Evolutionary conservation across 139 green algal species (phyloP).

Genomic region (Chlamydomonas asymmetrica): DNA sequence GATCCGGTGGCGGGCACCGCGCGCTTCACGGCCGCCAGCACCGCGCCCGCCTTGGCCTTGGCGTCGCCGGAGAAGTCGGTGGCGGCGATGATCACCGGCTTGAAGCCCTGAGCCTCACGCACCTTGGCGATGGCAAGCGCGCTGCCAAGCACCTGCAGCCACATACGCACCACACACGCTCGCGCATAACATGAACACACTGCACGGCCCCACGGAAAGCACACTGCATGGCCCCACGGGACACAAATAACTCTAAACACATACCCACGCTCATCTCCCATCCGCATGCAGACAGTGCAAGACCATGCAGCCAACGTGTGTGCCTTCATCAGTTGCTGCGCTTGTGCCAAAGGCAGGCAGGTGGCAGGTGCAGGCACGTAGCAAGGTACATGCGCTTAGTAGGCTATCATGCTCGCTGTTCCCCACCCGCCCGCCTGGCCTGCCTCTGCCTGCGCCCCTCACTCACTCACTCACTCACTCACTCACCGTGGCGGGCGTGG

Average conservation of each 20-base stretch:
- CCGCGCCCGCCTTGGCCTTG: slow-evolving; percentile 34
- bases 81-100: slow-evolving; percentile 34
- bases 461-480: no score
- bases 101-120: slow-evolving; percentile 48
- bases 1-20: slow-evolving; percentile 10
- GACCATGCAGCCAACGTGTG: not conserved
- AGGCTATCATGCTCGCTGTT: no score
- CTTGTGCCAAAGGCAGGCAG: not conserved
- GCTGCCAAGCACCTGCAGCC: slow-evolving; percentile 43
- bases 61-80: slow-evolving; percentile 15
- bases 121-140: slow-evolving; percentile 24
- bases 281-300: not conserved
- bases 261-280: not conserved
- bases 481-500: no score
- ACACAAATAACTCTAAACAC: not conserved
- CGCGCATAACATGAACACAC: not conserved
- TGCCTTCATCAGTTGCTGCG: not conserved
- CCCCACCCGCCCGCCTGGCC: no score
- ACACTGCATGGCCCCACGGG: not conserved
- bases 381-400: no score
- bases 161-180: no score
- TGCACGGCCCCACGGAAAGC: not conserved
- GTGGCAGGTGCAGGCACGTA: no score
- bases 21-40: slow-evolving; percentile 50
- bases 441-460: no score